A percentile compares a stretch with the other conserved stretches of the same genome.
Conservation (phyloP, 345 rosid genomes). For the Gossypium arboreum region DNA sequence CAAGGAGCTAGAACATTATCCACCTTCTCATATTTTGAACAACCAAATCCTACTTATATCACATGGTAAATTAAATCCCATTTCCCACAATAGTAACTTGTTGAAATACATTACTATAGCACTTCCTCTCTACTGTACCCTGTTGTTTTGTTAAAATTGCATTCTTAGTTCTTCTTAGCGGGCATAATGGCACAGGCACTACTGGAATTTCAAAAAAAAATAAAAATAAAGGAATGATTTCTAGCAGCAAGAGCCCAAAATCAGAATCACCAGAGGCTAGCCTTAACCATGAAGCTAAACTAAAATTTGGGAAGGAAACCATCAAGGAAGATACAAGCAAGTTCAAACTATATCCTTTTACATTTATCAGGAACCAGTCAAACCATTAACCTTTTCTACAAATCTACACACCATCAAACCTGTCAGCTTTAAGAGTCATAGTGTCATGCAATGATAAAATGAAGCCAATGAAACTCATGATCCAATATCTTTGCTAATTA, state of each 20-base stretch:
- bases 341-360: neutral
- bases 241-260: neutral
- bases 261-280: neutral
- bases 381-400: neutral
- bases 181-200: neutral
- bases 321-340: conserved; percentile 8
- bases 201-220: neutral
- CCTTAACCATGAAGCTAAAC: neutral
- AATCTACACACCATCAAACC: neutral
- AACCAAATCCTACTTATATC: neutral
- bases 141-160: neutral
- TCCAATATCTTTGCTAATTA: neutral
- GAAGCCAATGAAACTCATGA: neutral
- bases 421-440: neutral
- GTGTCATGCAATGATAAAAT: neutral
- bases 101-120: neutral
- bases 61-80: neutral
- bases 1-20: neutral
- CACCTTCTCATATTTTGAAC: neutral
- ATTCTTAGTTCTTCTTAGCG: conserved; percentile 5
- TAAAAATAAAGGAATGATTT: neutral
- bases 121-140: neutral
- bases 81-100: neutral
- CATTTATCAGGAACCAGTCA: neutral
- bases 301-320: conserved; percentile 2